Evolutionary conservation across 1,284 basidiomycete genomes (phyloP), one percentile per base, ranked within the genome.

Genomic region (Cutaneotrichosporon sp.): DNA sequence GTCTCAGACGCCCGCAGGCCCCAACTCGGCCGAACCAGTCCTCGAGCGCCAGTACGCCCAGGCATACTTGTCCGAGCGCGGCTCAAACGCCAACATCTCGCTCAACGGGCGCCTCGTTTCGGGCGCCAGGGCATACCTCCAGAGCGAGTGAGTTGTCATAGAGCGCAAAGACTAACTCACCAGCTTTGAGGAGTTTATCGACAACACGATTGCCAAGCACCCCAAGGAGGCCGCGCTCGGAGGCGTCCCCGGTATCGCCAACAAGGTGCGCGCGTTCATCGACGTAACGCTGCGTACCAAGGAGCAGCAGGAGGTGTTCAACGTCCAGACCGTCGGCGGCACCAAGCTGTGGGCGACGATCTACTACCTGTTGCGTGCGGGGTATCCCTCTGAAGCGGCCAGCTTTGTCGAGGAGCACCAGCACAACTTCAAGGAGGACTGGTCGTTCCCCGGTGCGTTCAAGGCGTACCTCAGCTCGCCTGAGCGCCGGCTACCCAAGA

Each of bases 341-440:
- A 85, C 87, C 63, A 90, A 92, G 7, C 67, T 97, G 14, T 99
- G 92, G 92, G 93, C 93, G 13, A 84, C 88, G 55, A 74, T 96
- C 38, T 98, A 90, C 76, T 91, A 88, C 75, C 81, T 98, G 9
- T 79, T 98, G 8, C 84, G 94, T 23, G 87, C 87, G 2, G 96
- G 94, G 1, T 84, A 93, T 69, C 71, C 80, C 12, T 76, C 81
- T 39, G 91, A 96, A 58, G 92, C 94, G 0, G 76, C 94, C 33
- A 79, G 82, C 8, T 85, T 92, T 53, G 86, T 90, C 0, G 66
- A 83, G 20, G 80, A 83, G 23, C 83, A 85, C 68, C 86, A 90
- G 64, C 77, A 81, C 45, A 83, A 83, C 1, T 84, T 98, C 50
- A 84, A 88, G 42, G 83, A 87, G 13, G 94, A 97, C 75, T 80